These are phyloP conservation scores for Rhizophagus clarus DNA, from an alignment of 192 early-diverging fungal species.

Conservation along the genomic window DNA sequence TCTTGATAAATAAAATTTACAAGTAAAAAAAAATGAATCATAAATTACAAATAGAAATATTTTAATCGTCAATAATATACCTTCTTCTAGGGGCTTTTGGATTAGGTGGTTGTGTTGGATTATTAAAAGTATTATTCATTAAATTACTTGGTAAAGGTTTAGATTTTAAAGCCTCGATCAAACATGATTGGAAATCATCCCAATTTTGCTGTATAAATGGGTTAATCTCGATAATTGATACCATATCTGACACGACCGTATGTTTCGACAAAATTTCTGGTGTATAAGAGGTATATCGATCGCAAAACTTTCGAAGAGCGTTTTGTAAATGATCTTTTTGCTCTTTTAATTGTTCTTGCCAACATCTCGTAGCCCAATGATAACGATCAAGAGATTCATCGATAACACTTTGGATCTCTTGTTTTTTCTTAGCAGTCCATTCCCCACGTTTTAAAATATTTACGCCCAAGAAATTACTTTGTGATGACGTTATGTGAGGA, in stretches of 20 bases:
- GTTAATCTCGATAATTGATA: background rate
- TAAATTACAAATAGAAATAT: background rate
- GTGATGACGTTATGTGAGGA: background rate
- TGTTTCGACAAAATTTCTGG: background rate
- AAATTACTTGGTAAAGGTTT: background rate
- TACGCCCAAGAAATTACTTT: background rate
- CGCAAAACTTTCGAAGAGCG: background rate
- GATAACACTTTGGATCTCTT: background rate
- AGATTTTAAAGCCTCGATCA: background rate
- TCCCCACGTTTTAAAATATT: background rate
- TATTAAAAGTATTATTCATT: background rate
- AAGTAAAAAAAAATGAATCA: too few species aligned
- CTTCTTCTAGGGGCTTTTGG: background rate
- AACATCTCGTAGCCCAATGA: constrained; percentile 3
- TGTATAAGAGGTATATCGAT: background rate
- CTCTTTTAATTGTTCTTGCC: background rate
- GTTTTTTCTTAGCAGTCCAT: background rate
- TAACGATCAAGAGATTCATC: background rate
- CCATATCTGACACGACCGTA: background rate
- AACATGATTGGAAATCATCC: background rate
- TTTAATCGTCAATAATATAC: background rate
- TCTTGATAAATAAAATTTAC: too few species aligned
- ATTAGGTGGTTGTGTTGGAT: background rate
- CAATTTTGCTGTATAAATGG: constrained; percentile 4
- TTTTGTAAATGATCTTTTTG: background rate